Evolutionary conservation across 2,329 filamentous ascomycete species (phyloP).

Genomic region (Hyphodiscus sp.): DNA sequence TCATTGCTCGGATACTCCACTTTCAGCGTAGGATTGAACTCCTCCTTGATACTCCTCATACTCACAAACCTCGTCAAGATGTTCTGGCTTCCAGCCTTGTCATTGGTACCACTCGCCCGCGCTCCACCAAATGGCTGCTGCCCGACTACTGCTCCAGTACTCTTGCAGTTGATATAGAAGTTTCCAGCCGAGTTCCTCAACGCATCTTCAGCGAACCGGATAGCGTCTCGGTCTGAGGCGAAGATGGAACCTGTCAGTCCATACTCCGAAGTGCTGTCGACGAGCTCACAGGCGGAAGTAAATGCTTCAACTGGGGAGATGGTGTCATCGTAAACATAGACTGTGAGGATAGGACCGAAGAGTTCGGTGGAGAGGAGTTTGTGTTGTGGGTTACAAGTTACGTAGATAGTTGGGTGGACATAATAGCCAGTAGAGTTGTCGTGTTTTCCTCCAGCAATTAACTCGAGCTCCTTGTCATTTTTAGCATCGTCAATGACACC

Average conservation of each 20-base stretch:
- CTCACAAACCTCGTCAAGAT: conserved; percentile 61
- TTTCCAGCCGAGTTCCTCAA: conserved; percentile 70
- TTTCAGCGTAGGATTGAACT: conserved; percentile 57
- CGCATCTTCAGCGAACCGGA: conserved; percentile 63
- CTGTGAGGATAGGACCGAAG: conserved; percentile 70
- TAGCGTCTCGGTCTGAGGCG: conserved; percentile 57
- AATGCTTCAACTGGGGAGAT: conserved; percentile 48
- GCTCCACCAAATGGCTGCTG: conserved; percentile 68
- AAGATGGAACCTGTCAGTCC: conserved; percentile 72
- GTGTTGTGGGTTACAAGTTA: conserved; percentile 66
- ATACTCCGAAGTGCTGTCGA: conserved; percentile 70
- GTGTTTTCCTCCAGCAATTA: conserved; percentile 70
- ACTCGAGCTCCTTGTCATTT: conserved; percentile 62
- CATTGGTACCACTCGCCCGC: conserved; percentile 63
- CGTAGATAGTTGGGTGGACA: conserved; percentile 77
- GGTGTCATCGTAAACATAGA: conserved; percentile 72
- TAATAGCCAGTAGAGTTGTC: conserved; percentile 76
- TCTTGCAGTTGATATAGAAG: conserved; percentile 84
- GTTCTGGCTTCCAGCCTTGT: conserved; percentile 63
- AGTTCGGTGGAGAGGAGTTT: conserved; percentile 71
- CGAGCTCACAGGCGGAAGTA: conserved; percentile 49
- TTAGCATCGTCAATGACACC: conserved; percentile 75
- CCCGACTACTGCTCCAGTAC: conserved; percentile 64
- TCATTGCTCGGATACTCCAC: conserved; percentile 69
- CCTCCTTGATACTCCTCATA: conserved; percentile 65